Evolutionary conservation across 495 filamentous ascomycete genomes (phyloP), one percentile per base, ranked within the genome.

Genomic region (Diplogelasinospora grovesii): DNA sequence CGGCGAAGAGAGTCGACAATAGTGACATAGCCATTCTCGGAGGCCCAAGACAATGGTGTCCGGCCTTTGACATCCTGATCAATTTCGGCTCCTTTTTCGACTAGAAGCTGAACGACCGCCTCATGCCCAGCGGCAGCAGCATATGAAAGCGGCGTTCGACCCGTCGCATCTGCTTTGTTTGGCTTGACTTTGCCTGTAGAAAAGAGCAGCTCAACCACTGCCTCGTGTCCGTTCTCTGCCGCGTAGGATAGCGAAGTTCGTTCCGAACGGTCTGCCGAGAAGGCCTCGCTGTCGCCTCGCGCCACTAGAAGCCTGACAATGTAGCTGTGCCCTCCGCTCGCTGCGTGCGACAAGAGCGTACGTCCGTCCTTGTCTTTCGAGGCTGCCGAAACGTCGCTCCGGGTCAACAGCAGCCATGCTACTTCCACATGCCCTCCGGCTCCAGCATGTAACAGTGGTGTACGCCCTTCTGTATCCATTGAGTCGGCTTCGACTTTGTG

Each of bases 391-490:
- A 28, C 38, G 2, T 19, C 19, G 13, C 18, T 10, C 18, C 15
- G n/a, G n/a, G n/a, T 31, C 22, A 56, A 38, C 22, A 52, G 28
- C 16, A 41, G 34, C 34, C 39, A 36, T 1, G 66, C 53, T 8
- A 65, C 52, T 10, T 38, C 55, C 22, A 59, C 45, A 39, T 71
- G 53, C 8, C 66, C 68, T 8, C 45, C 44, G 31, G 38, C 45
- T 20, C 60, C 62, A 14, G 68, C 69, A 46, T 39, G 60, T 8
- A 50, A 61, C 21, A 74, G 50, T 20, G 66, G 57, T 15, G 59
- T 66, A 19, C 46, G 50, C 13, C 46, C 44, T 28, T 48, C 1
- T 1, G 18, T 46, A 39, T 42, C 27, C 11, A 5, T 6, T 15
- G 15, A 16, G 30, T 33, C 13, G 30, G 21, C 14, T 18, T 27